Base-by-base conservation (phyloP, 2,329 filamentous ascomycete species). In the Alternaria atra region DNA sequence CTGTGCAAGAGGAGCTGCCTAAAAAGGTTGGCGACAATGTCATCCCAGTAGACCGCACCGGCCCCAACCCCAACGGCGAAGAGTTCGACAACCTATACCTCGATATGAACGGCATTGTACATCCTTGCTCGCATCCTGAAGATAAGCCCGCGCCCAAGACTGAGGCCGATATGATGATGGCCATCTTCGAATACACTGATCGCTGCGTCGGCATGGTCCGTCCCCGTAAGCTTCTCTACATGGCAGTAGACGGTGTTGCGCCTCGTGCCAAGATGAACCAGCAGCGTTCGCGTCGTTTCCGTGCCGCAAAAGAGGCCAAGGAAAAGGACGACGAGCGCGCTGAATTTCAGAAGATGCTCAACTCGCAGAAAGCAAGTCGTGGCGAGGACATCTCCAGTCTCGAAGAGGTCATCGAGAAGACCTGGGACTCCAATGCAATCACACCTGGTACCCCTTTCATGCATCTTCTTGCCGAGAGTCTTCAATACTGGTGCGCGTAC, bases 221-320 rank as follows among this genome's bases (percentile, higher is more conserved):
- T 62, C 95, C 95, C 9, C 89, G 95, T 71, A 98, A 97, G 82
- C 83, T 99, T 50, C 86, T 99, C 57, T 95, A 98, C 91, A 97
- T 99, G 75, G 95, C 95, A 73, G 94, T 99, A 77, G 95, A 99
- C 81, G 95, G 95, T 77, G 95, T 99, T 66, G 95, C 95, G 5
- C 96, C 95, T 47, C 91, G 95, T 79, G 96, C 96, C 60, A 99
- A 99, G 82, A 99, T 99, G 95, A 99, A 99, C 78, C 96, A 99
- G 78, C 95, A 99, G 82, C 92, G 95, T 64, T 97, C 95, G 42
- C 89, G 95, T 79, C 92, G 95, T 73, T 99, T 99, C 82, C 90
- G 95, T 64, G 91, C 94, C 23, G 95, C 94, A 2, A 93, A 94
- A 78, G 95, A 99, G 78, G 95, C 95, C 15, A 90, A 93, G 75